Base-by-base conservation (phyloP, 805 yeast species). In the Starmerella potacharoeniae region DNA sequence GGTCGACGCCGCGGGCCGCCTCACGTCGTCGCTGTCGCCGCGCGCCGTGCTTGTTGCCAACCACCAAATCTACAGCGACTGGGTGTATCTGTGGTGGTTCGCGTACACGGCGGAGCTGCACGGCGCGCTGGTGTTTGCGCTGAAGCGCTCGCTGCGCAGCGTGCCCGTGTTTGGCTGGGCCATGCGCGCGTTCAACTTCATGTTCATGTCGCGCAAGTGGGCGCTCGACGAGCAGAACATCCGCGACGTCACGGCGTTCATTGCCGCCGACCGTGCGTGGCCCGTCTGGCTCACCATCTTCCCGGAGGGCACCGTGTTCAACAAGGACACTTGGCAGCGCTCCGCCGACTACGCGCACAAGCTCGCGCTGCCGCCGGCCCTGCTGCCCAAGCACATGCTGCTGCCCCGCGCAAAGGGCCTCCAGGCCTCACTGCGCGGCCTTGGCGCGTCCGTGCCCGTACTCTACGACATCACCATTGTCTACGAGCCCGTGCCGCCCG, bases 261-360 rank as follows among this genome's bases (percentile, higher is more conserved):
- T 62, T 5, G 52, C 58, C 9, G 73, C 69, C 22, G 69, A 75
- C 60, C 52, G 61, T 33, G 57, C 65, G 6, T 77, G 80, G 79
- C 83, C 85, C 4, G 82, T 83, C 59, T 81, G 84, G 75, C 68
- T 93, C 47, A 70, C 90, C 28, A 68, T 93, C 31, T 93, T 84
- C 70, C 98, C 98, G 1, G 98, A 93, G 68, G 98, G 98, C 5
- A 93, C 98, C 0, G 93, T 88, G 56, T 71, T 85, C 53, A 82
- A 93, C 40, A 75, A 74, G 5, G 76, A 79, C 57, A 87, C 96
- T 1, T 75, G 79, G 49, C 70, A 63, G 3, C 77, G 78, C 55
- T 80, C 90, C 8, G 73, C 72, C 16, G 73, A 66, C 7, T 93
- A 73, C 69, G 84, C 88, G 22, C 69, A 67, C 6, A 78, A 81